These are phyloP conservation scores for Aquilaria sinensis DNA, from an alignment of 345 rosid species.

Conservation along the genomic window DNA sequence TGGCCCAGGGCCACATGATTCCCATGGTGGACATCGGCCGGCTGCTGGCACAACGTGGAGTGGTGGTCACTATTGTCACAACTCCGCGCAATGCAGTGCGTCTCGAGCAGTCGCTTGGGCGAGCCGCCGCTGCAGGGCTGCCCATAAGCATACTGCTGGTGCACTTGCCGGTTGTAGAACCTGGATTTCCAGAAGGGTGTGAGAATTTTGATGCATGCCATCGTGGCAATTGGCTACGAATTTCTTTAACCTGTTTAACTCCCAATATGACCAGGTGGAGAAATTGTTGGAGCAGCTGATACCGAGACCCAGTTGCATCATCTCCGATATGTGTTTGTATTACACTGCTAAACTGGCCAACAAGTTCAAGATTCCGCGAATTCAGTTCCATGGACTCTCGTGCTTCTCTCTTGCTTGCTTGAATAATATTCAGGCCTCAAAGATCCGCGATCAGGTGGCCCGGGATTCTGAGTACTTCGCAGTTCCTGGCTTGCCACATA, in stretches of 20 bases:
- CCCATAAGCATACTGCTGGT: conserved; percentile 17
- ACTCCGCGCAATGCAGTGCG: conserved; percentile 24
- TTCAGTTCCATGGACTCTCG: conserved; percentile 27
- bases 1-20: conserved; percentile 22
- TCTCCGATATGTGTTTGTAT: conserved; percentile 18
- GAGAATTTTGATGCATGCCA: conserved; percentile 31
- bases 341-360: conserved; percentile 18
- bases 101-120: conserved; percentile 1
- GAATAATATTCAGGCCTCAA: conserved; percentile 14
- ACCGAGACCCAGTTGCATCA: conserved; percentile 27
- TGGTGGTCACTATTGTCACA: conserved; percentile 14
- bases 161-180: conserved; percentile 19
- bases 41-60: conserved; percentile 14
- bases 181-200: conserved; percentile 28
- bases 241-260: conserved; percentile 13
- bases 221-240: background rate
- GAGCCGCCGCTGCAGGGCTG: conserved; percentile 17
- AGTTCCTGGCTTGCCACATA: conserved; percentile 27
- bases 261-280: conserved; percentile 11
- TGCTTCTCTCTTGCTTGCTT: conserved; percentile 21
- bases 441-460: conserved; percentile 10
- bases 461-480: conserved; percentile 17
- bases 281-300: conserved; percentile 2
- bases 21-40: conserved; percentile 17
- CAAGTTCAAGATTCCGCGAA: conserved; percentile 20